A percentile compares a stretch with the other conserved stretches of the same genome.
Conservation (phyloP, 176 grass and related monocot species). For the Zoysia japonica region DNA sequence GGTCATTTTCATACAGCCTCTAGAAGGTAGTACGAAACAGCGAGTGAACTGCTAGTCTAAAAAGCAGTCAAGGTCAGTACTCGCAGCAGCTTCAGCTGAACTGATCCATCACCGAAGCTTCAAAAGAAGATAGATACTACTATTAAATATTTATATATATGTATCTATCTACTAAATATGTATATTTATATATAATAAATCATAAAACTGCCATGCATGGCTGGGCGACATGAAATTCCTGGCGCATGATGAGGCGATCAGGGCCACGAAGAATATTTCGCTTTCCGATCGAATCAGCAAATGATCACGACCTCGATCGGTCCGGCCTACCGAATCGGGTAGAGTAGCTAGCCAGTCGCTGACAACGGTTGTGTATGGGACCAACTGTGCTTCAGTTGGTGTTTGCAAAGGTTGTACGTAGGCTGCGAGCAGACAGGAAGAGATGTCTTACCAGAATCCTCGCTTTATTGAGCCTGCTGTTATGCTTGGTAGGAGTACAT, state of each 20-base stretch:
- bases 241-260: constrained; percentile 33
- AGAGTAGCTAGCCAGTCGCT: constrained; percentile 23
- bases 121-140: constrained; percentile 7
- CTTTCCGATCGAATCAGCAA: constrained; percentile 53
- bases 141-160: too few relatives aligned
- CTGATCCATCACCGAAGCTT: constrained; percentile 29
- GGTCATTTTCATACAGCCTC: not conserved
- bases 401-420: constrained; percentile 23
- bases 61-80: constrained; percentile 50
- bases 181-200: too few relatives aligned
- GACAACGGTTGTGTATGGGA: constrained; percentile 28
- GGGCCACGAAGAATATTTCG: constrained; percentile 26
- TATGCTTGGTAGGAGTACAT: constrained; percentile 22
- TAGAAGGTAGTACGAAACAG: constrained; percentile 25
- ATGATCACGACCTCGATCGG: constrained; percentile 48
- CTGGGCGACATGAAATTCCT: constrained; percentile 45
- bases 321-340: constrained; percentile 33
- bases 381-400: constrained; percentile 16
- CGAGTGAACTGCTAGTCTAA: constrained; percentile 37
- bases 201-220: constrained; percentile 1
- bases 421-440: constrained; percentile 17
- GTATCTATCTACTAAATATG: too few relatives aligned
- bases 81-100: constrained; percentile 3
- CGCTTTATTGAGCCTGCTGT: too few relatives aligned
- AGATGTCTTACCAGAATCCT: constrained; percentile 42